Percentiles rank a stretch among this genome's conserved stretches.
Evolutionary conservation across 2,329 filamentous ascomycete species (phyloP).

Genomic region (Verticillium nubilum): DNA sequence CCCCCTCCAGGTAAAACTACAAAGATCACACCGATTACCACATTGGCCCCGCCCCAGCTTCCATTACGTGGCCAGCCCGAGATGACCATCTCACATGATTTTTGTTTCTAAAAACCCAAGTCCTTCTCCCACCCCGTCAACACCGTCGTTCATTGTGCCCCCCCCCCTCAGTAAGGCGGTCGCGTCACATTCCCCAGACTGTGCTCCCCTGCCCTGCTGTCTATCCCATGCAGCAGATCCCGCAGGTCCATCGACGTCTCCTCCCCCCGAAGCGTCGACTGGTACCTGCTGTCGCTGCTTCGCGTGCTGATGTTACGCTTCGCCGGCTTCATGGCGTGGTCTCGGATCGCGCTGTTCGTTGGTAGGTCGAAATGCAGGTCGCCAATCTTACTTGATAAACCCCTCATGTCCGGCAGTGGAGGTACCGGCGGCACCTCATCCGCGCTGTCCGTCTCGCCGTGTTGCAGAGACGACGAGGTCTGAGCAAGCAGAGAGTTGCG

Average conservation of each 20-base stretch:
- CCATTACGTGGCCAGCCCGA: neutral
- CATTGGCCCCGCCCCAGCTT: neutral
- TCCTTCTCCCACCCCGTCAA: too few relatives aligned
- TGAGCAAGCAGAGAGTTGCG: conserved; percentile 36
- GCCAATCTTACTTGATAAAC: conserved; percentile 21
- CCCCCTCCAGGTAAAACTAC: neutral
- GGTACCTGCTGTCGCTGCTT: conserved; percentile 30
- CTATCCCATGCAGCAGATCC: conserved; percentile 44
- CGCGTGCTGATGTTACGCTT: conserved; percentile 36
- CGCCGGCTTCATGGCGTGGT: conserved; percentile 26
- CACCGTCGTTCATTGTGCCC: too few relatives aligned
- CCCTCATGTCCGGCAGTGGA: conserved; percentile 38
- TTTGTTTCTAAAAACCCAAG: neutral
- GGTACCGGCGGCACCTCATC: conserved; percentile 50
- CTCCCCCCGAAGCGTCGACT: conserved; percentile 26
- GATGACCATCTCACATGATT: neutral
- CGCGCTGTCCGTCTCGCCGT: conserved; percentile 23
- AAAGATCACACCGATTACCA: neutral
- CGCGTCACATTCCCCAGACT: conserved; percentile 38
- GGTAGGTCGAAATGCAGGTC: conserved; percentile 13
- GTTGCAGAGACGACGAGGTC: conserved; percentile 16
- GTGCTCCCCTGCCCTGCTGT: conserved; percentile 40
- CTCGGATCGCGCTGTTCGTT: conserved; percentile 25
- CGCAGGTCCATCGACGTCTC: conserved; percentile 38
- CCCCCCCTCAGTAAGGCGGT: conserved; percentile 39